Percentiles rank a stretch among this genome's conserved stretches.
These are phyloP conservation scores for Lactifluus hygrophoroides DNA, from an alignment of 768 basidiomycete species.

Conservation along the genomic window DNA sequence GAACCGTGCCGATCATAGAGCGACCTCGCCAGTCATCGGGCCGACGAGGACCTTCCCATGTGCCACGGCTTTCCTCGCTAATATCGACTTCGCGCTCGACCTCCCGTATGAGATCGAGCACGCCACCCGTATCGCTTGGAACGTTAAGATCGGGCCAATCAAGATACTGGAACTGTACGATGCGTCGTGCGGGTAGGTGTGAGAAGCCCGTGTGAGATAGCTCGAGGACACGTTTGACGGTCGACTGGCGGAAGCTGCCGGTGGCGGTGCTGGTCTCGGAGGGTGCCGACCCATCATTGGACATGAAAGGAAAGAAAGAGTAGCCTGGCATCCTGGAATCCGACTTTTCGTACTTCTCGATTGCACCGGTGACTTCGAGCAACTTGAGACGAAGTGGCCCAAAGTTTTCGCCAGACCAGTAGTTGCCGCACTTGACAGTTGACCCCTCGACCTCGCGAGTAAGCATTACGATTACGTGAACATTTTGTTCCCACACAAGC, in stretches of 20 bases:
- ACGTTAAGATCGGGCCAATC: constrained; percentile 98
- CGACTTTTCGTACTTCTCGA: constrained; percentile 27
- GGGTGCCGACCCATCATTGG: neutral
- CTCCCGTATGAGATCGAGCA: constrained; percentile 65
- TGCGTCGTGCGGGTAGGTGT: constrained; percentile 46
- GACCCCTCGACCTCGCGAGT: constrained; percentile 87
- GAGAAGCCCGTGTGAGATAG: constrained; percentile 58
- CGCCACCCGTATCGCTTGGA: constrained; percentile 69
- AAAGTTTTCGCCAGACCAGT: constrained; percentile 68
- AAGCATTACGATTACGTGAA: constrained; percentile 94
- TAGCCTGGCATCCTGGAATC: constrained; percentile 21
- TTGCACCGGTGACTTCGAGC: constrained; percentile 38
- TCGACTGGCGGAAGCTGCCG: constrained; percentile 25
- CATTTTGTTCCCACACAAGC: constrained; percentile 89
- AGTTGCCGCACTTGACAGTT: constrained; percentile 82
- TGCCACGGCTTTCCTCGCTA: constrained; percentile 19
- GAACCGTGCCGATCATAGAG: constrained; percentile 5
- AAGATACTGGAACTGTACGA: constrained; percentile 86
- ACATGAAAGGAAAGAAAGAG: constrained; percentile 29
- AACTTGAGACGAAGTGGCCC: constrained; percentile 62
- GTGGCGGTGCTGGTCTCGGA: neutral
- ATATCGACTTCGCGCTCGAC: constrained; percentile 39
- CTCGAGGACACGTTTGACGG: constrained; percentile 57
- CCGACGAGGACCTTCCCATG: constrained; percentile 22
- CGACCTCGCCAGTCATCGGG: constrained; percentile 22